Evolutionary conservation across 2,329 filamentous ascomycete species (phyloP).

Genomic region (Leptosphaerulina australis): DNA sequence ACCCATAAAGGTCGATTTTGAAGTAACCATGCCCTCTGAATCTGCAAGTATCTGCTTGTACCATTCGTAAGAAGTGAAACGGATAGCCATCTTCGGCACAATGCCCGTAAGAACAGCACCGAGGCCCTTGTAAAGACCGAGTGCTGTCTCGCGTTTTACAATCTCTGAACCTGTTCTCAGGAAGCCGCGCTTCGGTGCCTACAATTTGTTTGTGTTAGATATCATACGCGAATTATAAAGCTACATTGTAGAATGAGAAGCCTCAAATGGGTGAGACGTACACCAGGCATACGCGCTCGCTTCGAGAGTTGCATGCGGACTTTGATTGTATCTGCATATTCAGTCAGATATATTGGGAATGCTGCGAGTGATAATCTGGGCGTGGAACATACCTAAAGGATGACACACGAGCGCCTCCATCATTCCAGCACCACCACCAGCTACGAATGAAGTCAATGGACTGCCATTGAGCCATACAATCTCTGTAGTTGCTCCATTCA

Average conservation of each 20-base stretch:
- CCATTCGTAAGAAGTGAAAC: slow-evolving; percentile 94
- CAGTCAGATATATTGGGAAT: slow-evolving; percentile 25
- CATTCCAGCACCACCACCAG: slow-evolving; percentile 96
- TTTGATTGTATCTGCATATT: slow-evolving; percentile 87
- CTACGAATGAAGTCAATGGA: slow-evolving; percentile 56
- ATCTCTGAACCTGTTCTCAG: slow-evolving; percentile 85
- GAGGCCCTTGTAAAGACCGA: slow-evolving; percentile 97
- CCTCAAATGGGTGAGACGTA: slow-evolving; percentile 49
- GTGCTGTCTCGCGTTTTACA: slow-evolving; percentile 83
- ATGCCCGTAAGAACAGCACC: slow-evolving; percentile 96
- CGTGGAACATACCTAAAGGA: slow-evolving; percentile 72
- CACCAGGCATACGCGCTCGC: slow-evolving; percentile 79
- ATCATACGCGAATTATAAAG: neutral
- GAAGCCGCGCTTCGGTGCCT: slow-evolving; percentile 83
- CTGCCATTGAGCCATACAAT: neutral
- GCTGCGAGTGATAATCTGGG: neutral
- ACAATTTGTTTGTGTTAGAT: slow-evolving; percentile 12
- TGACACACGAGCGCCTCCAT: slow-evolving; percentile 98
- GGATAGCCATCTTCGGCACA: slow-evolving; percentile 98
- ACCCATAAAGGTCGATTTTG: slow-evolving; percentile 74
- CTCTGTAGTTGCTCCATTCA: neutral
- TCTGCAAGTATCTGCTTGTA: slow-evolving; percentile 87
- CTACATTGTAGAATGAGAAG: neutral
- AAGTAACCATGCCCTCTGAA: slow-evolving; percentile 68
- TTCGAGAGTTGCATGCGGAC: slow-evolving; percentile 98